Base-by-base conservation (phyloP, 768 basidiomycete genomes). In the Rhodotorula diobovata region DNA sequence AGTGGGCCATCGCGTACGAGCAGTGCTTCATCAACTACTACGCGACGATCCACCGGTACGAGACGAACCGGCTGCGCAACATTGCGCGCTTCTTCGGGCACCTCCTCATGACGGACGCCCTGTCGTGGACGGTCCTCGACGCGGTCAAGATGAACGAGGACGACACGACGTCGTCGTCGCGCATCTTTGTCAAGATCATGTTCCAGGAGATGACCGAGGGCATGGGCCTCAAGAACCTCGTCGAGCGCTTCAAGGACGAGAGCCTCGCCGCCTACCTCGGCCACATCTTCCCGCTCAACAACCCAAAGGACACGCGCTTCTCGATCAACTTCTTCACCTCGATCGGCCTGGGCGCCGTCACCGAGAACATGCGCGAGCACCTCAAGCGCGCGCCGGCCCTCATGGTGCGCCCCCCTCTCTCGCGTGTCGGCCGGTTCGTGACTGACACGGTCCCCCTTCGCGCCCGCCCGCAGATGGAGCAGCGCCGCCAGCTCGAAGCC, bases 11-110 rank as follows among this genome's bases (percentile, higher is more conserved):
- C 55, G 85, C 84, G 74, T 90, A 91, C 79, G 93, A 99, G 80
- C 81, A 86, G 67, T 90, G 93, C 1, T 98, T 98, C 81, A 81
- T 79, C 55, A 90, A 86, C 79, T 98, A 98, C 81, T 99, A 93
- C 83, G 88, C 86, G 32, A 98, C 96, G 10, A 92, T 98, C 77
- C 96, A 99, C 83, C 89, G 96, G 72, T 98, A 97, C 81, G 96
- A 99, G 81, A 96, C 96, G 30, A 99, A 98, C 81, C 90, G 94
- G 20, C 84, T 99, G 32, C 91, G 96, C 63, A 99, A 98, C 79
- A 96, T 99, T 72, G 90, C 91, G 18, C 87, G 93, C 54, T 93
- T 99, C 84, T 97, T 99, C 76, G 96, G 96, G 2, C 93, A 96
- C 79, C 83, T 98, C 35, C 72, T 97, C 70, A 86, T 90, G 14